Base-by-base conservation (phyloP, 2,329 filamentous ascomycete genomes). In the Talaromyces piceae region DNA sequence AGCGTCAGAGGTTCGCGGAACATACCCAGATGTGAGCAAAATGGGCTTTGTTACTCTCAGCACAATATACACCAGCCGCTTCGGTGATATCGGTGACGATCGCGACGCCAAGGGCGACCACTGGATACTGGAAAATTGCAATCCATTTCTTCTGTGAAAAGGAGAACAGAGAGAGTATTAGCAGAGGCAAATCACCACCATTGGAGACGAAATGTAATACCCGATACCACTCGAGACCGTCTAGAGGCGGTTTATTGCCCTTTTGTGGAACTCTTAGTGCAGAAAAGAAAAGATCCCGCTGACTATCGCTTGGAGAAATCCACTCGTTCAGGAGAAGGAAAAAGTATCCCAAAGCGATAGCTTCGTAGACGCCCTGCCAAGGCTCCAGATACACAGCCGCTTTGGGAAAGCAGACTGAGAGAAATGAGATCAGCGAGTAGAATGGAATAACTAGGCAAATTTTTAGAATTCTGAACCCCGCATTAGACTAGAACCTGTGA, bases 311-410 rank as follows among this genome's bases (percentile, higher is more conserved):
- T 2, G 69, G 66, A 6, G 61, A 68, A 4, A 76, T 58, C 45
- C 67, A 74, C 41, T 72, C 70, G 56, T 68, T 72, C 33, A 75
- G 61, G 25, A 76, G 64, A 8, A 76, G 61, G 54, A 74, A 73
- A 57, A 76, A 76, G 9, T 64, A 63, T n/a, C 64, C 67, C 1
- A 77, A 58, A 8, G 72, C 69, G 25, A 72, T 58, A 4, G 66
- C 60, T 59, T 76, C 67, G 52, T 69, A 64, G 5, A 72, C 53
- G 20, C 70, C 67, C 22, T 69, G 57, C 59, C 69, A 70, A 2
- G 69, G 64, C 26, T 64, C 57, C 11, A 76, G 52, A 54, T 75
- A 76, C 41, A 71, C 62, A 41, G 69, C 66, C 2, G 65, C 57
- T 20, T 63, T 59, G 2, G 71, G 69, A 31, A 67, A 68, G 49